phyloP scores from a whole-genome alignment of 768 basidiomycete species.

The Phaeolepiota aurea region DNA sequence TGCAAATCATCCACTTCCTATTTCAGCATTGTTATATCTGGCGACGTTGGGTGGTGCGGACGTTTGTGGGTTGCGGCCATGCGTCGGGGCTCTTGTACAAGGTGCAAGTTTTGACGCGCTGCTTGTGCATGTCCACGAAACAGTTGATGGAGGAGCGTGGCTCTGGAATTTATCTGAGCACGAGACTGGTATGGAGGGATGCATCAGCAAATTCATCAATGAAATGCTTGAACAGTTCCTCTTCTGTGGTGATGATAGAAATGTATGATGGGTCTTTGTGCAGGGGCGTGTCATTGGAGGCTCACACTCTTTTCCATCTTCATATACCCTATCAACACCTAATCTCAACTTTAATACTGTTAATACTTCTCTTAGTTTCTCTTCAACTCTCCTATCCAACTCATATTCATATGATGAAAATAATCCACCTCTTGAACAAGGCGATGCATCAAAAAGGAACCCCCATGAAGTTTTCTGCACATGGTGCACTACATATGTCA shows the following conservation, averaged over 20 bases:
- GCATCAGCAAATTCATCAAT: too few relatives aligned
- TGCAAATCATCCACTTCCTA: conserved; percentile 53
- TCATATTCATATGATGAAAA: too few relatives aligned
- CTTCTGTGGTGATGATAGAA: conserved; percentile 82
- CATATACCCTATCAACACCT: too few relatives aligned
- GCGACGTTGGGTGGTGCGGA: conserved; percentile 89
- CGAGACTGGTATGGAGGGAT: conserved; percentile 20
- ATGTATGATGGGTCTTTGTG: conserved; percentile 77
- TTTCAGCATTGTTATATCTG: conserved; percentile 76
- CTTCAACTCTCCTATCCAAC: too few relatives aligned
- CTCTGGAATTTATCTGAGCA: conserved; percentile 8
- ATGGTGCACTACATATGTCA: too few relatives aligned
- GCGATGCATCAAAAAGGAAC: too few relatives aligned
- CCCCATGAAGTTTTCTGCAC: too few relatives aligned
- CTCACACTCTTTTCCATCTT: too few relatives aligned
- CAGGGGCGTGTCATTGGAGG: conserved; percentile 78
- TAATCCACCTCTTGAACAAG: too few relatives aligned
- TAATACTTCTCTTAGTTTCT: too few relatives aligned
- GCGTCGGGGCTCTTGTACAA: conserved; percentile 65
- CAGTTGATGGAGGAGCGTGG: conserved; percentile 30
- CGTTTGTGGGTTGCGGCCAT: conserved; percentile 62
- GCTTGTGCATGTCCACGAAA: conserved; percentile 44
- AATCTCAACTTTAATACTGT: too few relatives aligned
- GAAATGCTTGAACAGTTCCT: conserved; percentile 74
- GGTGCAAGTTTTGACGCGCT: conserved; percentile 93